phyloP scores from a whole-genome alignment of 495 filamentous ascomycete genomes.

The Chaetomium tenue region DNA sequence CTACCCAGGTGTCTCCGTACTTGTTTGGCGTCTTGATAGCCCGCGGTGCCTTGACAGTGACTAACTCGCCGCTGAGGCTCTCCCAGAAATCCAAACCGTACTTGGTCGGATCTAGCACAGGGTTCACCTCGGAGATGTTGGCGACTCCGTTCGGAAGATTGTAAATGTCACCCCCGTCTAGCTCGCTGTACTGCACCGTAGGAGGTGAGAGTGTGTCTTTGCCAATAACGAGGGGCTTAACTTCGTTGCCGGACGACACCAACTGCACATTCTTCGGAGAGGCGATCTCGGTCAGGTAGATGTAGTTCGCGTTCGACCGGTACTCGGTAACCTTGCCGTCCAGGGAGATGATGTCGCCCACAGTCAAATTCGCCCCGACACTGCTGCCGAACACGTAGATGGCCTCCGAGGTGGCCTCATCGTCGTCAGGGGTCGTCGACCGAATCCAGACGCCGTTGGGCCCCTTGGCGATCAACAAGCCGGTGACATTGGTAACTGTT shows the following conservation, averaged over 20 bases:
- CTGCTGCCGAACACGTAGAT: conserved; percentile 55
- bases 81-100: conserved; percentile 68
- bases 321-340: conserved; percentile 57
- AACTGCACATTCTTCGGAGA: conserved; percentile 47
- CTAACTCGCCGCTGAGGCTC: conserved; percentile 57
- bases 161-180: conserved; percentile 57
- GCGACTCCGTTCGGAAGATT: conserved; percentile 53
- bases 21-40: conserved; percentile 52
- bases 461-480: conserved; percentile 59
- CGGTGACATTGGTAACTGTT: conserved; percentile 53
- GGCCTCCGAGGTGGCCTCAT: conserved; percentile 47
- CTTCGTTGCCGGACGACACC: conserved; percentile 45
- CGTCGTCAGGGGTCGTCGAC: conserved; percentile 49
- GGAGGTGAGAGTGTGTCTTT: conserved; percentile 50
- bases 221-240: conserved; percentile 54
- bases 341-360: conserved; percentile 58
- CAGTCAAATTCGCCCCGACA: conserved; percentile 41
- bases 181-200: conserved; percentile 48
- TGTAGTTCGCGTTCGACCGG: conserved; percentile 48
- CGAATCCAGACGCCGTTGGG: conserved; percentile 58
- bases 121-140: conserved; percentile 54
- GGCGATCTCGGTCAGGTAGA: conserved; percentile 58
- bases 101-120: conserved; percentile 49
- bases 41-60: conserved; percentile 49
- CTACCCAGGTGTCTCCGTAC: conserved; percentile 62